Base-by-base conservation (phyloP, 495 filamentous ascomycete genomes). In the Hypoxylon trugodes region DNA sequence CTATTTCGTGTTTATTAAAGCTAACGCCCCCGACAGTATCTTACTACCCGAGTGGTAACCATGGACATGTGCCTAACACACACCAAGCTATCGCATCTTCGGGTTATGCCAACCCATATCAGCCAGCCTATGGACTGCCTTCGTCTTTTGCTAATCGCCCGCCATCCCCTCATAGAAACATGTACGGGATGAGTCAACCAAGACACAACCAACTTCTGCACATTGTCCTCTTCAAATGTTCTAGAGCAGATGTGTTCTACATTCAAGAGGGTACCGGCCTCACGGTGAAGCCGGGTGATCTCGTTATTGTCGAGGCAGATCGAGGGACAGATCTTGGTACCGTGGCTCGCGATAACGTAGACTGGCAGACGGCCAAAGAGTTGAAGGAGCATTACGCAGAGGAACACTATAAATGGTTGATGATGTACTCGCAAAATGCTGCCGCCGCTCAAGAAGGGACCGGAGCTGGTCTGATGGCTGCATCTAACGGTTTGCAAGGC, bases 231-330 rank as follows among this genome's bases (percentile, higher is more conserved):
- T 98, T 98, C 82, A 98, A 98, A 70, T 96, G 92, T 70, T 88
- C 89, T 18, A 87, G 95, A 53, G 92, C 92, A 38, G 96, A 97
- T 68, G 91, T 98, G 15, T 98, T 97, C 73, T 97, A 96, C 73
- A 89, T 97, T 50, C 93, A 95, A 73, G 93, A 97, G 73, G 92
- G 92, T 38, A 97, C 93, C 9, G 96, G 96, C 1, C 81, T 98
- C 22, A 89, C 90, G 46, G 89, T 97, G 48, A 94, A 92, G 57
- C 84, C 84, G 24, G 96, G 96, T 26, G 95, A 98, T 71, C 77
- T 98, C 50, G 96, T 98, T 46, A 97, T 98, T 61, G 93, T 97
- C 25, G 95, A 98, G 76, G 95, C 95, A 10, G 95, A 98, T 72
- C 90, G 95, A 50, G 95, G 95, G 15, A 96, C 90, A 6, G 96